Evolutionary conservation across 148 eudicot genomes (phyloP), one percentile per base, ranked within the genome.

Genomic region (Salicornia ramosissima): DNA sequence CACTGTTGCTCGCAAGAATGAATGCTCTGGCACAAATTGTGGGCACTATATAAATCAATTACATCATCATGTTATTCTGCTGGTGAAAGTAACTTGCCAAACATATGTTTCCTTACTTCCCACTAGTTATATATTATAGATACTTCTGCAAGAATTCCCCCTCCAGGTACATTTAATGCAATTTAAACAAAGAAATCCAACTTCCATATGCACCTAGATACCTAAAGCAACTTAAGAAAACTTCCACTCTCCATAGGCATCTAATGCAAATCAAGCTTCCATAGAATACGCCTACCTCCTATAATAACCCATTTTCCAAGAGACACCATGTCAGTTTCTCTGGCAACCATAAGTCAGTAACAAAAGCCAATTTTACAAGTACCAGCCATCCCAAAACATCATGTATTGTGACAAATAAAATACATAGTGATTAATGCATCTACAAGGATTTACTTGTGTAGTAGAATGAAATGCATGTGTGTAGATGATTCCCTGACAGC

Each of bases 261-360:
- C 64, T 31, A 34, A 30, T 57, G 18, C 36, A 31, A 19, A 29
- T 59, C 39, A 36, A 16, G 65, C 65, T 62, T n/a, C 6, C 47
- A 39, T 36, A 19, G 13, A 31, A 58, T 16, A 36, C 22, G 10
- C 26, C 8, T 62, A 62, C 18, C 7, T 4, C 1, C 21, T 31
- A 13, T 19, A 24, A 2, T 39, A 8, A 60, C 12, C 33, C 39
- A 62, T 10, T 39, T 39, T n/a, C 39, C 65, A 11, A 18, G 25
- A 16, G 40, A 31, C 39, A 58, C 46, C 47, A 13, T 39, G n/a
- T 36, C 65, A 62, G 47, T 34, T 60, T 19, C 64, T 60, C 64
- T 33, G 43, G 45, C 14, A 60, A 19, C n/a, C n/a, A n/a, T n/a
- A n/a, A n/a, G n/a, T n/a, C 65, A 62, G 28, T 62, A 62, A 39